A percentile compares a stretch with the other conserved stretches of the same genome.
Conservation (phyloP, 805 yeast genomes). For the Phaffomyces opuntiae region DNA sequence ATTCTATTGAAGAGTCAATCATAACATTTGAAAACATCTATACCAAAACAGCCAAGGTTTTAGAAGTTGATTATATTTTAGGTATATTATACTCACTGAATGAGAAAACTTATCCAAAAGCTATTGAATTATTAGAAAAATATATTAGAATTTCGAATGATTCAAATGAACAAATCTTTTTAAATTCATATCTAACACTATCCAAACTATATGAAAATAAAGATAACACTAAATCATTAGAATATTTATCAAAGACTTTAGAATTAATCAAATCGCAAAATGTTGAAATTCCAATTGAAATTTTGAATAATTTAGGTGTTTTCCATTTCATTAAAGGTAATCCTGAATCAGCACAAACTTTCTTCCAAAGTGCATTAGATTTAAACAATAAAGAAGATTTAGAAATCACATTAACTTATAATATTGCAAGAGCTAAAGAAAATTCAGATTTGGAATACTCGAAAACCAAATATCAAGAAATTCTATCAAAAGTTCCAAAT, state of each 20-base stretch:
- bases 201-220: conserved; percentile 63
- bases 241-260: conserved; percentile 53
- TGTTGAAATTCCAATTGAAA: conserved; percentile 40
- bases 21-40: conserved; percentile 74
- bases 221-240: conserved; percentile 62
- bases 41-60: conserved; percentile 56
- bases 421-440: conserved; percentile 72
- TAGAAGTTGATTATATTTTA: conserved; percentile 68
- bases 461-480: conserved; percentile 38
- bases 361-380: conserved; percentile 44
- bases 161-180: conserved; percentile 48
- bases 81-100: conserved; percentile 60
- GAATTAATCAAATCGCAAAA: conserved; percentile 33
- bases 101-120: conserved; percentile 33
- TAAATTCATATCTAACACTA: conserved; percentile 61
- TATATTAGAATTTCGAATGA: conserved; percentile 59
- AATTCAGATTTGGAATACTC: conserved; percentile 25
- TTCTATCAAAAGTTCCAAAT: conserved; percentile 56
- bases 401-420: conserved; percentile 49
- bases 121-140: conserved; percentile 60
- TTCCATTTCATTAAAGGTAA: conserved; percentile 64
- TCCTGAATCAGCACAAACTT: conserved; percentile 46
- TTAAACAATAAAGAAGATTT: conserved; percentile 25
- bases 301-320: conserved; percentile 81
- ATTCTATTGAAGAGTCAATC: conserved; percentile 74